A percentile compares a stretch with the other conserved stretches of the same genome.
These are phyloP conservation scores for Marchantia paleacea DNA, from an alignment of 225 moss, liverwort and hornwort genomes.

Conservation along the genomic window DNA sequence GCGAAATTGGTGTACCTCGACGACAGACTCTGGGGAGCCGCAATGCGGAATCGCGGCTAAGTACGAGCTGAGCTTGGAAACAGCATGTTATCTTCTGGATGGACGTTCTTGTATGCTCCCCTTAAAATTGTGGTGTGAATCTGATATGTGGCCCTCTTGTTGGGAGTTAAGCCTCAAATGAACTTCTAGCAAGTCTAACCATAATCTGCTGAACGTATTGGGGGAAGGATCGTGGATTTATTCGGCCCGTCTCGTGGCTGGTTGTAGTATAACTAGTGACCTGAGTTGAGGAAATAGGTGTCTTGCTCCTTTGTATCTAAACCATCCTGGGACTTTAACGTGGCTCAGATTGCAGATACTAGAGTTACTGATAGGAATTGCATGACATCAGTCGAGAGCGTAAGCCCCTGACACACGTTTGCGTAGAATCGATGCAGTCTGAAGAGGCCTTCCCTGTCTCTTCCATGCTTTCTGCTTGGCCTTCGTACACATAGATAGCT, in stretches of 20 bases:
- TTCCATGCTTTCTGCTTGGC: background rate
- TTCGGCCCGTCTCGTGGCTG: background rate
- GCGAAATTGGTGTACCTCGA: conserved; percentile 92
- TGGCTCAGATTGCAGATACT: background rate
- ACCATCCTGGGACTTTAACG: background rate
- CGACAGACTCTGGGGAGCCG: conserved; percentile 79
- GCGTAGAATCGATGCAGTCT: background rate
- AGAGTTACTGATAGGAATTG: background rate
- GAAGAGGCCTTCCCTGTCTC: background rate
- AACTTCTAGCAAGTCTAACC: background rate
- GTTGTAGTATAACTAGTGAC: background rate
- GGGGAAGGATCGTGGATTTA: background rate
- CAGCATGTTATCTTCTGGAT: conserved; percentile 9
- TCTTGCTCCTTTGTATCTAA: background rate
- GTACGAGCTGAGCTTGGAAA: conserved; percentile 34
- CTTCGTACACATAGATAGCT: background rate
- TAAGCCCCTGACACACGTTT: background rate
- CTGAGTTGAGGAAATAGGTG: background rate
- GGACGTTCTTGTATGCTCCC: conserved; percentile 16
- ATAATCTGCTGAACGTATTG: background rate
- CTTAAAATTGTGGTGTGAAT: conserved; percentile 1
- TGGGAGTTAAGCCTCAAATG: background rate
- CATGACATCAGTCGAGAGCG: background rate
- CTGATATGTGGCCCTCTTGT: conserved; percentile 4
- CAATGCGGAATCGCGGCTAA: conserved; percentile 42